Percentiles rank a stretch among this genome's conserved stretches.
Evolutionary conservation across 331 rosid genomes (phyloP).

Genomic region (Dryas integrifolia): DNA sequence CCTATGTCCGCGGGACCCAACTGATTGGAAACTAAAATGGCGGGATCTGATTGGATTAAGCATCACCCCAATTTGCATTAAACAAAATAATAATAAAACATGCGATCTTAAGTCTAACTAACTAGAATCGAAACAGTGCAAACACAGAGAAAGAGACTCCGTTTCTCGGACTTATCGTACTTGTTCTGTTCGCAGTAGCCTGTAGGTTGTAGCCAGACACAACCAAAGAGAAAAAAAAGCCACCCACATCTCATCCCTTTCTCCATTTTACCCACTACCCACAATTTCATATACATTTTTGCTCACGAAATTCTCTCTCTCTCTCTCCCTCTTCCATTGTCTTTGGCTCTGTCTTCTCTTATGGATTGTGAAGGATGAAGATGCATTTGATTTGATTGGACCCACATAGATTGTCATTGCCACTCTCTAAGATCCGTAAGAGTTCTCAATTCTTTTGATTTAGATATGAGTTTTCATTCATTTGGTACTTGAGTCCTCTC

Average conservation of each 20-base stretch:
- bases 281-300: background rate
- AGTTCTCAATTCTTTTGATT: conserved; percentile 7
- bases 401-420: conserved; percentile 17
- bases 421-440: conserved; percentile 35
- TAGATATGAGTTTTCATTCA: background rate
- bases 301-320: background rate
- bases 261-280: conserved; percentile 1
- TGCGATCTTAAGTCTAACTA: conserved; percentile 13
- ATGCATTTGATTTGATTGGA: conserved; percentile 20
- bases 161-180: conserved; percentile 23
- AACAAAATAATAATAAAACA: background rate
- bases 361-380: conserved; percentile 22
- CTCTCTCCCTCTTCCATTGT: background rate
- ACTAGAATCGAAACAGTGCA: background rate
- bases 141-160: background rate
- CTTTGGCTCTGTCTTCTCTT: background rate
- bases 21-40: conserved; percentile 11
- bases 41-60: conserved; percentile 7
- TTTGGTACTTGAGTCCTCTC: no score
- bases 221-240: background rate
- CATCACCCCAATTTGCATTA: background rate
- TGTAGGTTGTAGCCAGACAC: background rate
- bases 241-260: conserved; percentile 1
- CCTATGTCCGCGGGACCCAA: conserved; percentile 9
- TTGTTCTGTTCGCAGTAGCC: conserved; percentile 1